Evolutionary conservation across 2,329 filamentous ascomycete species (phyloP).

Genomic region (Diaporthe citri): DNA sequence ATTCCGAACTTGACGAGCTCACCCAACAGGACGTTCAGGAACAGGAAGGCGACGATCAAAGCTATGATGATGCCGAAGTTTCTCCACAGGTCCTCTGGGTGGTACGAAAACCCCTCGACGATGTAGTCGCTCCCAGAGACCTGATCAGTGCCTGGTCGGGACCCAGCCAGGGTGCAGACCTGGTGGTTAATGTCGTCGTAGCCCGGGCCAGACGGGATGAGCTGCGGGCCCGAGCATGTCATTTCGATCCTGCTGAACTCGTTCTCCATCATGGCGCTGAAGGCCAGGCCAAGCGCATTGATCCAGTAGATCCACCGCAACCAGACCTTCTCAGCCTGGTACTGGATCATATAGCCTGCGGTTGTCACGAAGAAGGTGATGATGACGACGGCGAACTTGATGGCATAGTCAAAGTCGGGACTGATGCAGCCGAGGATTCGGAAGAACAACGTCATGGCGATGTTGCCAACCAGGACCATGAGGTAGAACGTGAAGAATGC

Average conservation of each 20-base stretch:
- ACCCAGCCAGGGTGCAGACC: slow-evolving; percentile 84
- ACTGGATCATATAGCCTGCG: slow-evolving; percentile 87
- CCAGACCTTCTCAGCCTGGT: slow-evolving; percentile 80
- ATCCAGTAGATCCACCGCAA: slow-evolving; percentile 85
- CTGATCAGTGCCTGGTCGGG: slow-evolving; percentile 70
- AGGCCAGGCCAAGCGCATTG: slow-evolving; percentile 80
- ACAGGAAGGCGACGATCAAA: slow-evolving; percentile 81
- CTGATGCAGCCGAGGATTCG: slow-evolving; percentile 80
- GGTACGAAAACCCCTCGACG: slow-evolving; percentile 75
- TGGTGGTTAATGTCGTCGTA: slow-evolving; percentile 81
- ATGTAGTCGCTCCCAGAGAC: slow-evolving; percentile 80
- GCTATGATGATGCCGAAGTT: slow-evolving; percentile 86
- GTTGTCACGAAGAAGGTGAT: slow-evolving; percentile 88
- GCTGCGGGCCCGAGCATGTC: slow-evolving; percentile 74
- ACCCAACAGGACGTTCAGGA: slow-evolving; percentile 81
- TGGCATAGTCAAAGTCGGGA: slow-evolving; percentile 86
- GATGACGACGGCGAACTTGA: slow-evolving; percentile 83
- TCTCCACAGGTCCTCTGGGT: slow-evolving; percentile 78
- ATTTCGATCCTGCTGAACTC: slow-evolving; percentile 80
- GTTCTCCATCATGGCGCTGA: slow-evolving; percentile 86
- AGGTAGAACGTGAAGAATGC: slow-evolving; percentile 85
- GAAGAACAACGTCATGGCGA: slow-evolving; percentile 84
- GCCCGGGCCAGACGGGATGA: slow-evolving; percentile 78
- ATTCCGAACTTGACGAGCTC: slow-evolving; percentile 84
- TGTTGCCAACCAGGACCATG: slow-evolving; percentile 76